These are phyloP conservation scores for Filosporella fistucella DNA, from an alignment of 495 filamentous ascomycete species.

Conservation along the genomic window DNA sequence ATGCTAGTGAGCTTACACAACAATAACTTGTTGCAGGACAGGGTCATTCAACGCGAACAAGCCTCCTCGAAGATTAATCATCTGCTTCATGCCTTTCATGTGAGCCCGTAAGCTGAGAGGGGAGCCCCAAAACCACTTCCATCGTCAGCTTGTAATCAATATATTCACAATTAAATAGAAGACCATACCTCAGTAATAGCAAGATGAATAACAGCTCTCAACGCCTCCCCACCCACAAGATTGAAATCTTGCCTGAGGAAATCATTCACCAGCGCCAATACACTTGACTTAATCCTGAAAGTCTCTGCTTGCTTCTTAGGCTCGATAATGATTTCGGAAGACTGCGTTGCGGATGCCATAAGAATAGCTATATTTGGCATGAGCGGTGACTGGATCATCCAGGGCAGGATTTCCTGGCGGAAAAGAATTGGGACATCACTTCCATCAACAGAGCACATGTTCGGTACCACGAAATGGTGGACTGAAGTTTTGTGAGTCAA, in stretches of 20 bases:
- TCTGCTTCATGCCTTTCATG: conserved; percentile 19
- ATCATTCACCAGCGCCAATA: conserved; percentile 21
- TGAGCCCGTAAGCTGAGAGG: conserved; percentile 21
- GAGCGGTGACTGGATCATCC: conserved; percentile 26
- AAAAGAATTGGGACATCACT: conserved; percentile 12
- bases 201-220: conserved; percentile 22
- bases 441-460: conserved; percentile 25
- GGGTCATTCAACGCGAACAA: conserved; percentile 11
- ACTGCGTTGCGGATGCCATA: conserved; percentile 23
- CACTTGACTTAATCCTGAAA: conserved; percentile 13
- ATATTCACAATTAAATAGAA: too few relatives aligned
- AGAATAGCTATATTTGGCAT: conserved; percentile 25
- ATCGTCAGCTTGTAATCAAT: background rate
- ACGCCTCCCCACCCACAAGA: conserved; percentile 15
- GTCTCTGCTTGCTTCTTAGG: conserved; percentile 13
- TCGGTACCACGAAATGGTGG: conserved; percentile 22
- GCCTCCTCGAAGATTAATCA: conserved; percentile 17
- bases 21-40: background rate
- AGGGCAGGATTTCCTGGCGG: conserved; percentile 19
- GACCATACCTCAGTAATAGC: conserved; percentile 21
- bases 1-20: conserved; percentile 1
- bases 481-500: conserved; percentile 7
- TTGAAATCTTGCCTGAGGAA: conserved; percentile 15
- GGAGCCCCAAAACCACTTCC: conserved; percentile 26
- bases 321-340: conserved; percentile 5